Base-by-base conservation (phyloP, 2,329 filamentous ascomycete species). In the Penicillium sp. region DNA sequence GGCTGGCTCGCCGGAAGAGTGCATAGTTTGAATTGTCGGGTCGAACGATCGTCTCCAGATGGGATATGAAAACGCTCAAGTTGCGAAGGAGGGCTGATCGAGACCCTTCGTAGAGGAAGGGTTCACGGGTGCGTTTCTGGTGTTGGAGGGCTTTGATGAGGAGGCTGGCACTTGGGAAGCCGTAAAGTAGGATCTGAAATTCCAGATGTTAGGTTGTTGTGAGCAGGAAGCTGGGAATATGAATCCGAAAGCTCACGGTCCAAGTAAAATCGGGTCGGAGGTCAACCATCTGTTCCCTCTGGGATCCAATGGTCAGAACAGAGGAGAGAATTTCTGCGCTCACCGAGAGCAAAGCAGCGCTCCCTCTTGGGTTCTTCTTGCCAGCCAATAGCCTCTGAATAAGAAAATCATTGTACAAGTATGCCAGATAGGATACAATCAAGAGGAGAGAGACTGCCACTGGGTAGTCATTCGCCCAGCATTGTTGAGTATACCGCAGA, bases 21-120 rank as follows among this genome's bases (percentile, higher is more conserved):
- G 37, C 61, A 22, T 66, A 63, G 28, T 67, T 73, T 2, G 71
- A 71, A 47, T 76, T 71, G 28, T 69, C 73, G 0, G 71, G 72
- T 0, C 70, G 57, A 0, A 71, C 71, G 17, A 74, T 74, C 0
- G 67, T 69, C 34, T 78, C 76, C 1, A 79, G 67, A 52, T 78
- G 74, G 2, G 69, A 70, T 15, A 78, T 76, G 15, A 80, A 71
- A 0, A 79, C 76, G 35, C 71, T 73, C 0, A 79, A 59, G 63
- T 73, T 74, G 5, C 77, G 75, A 39, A 79, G 74, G 3, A 77
- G 71, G 11, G 74, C 72, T 0, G 71, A 63, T 17, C 75, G 66
- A 0, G 74, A 75, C 2, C 76, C 71, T 1, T 63, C 67, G 6
- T 67, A 65, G 0, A 74, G 73, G 31, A 78, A 73, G 7, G 63